Evolutionary conservation across 495 filamentous ascomycete genomes (phyloP), one percentile per base, ranked within the genome.

Genomic region (Trichoderma gamsii): DNA sequence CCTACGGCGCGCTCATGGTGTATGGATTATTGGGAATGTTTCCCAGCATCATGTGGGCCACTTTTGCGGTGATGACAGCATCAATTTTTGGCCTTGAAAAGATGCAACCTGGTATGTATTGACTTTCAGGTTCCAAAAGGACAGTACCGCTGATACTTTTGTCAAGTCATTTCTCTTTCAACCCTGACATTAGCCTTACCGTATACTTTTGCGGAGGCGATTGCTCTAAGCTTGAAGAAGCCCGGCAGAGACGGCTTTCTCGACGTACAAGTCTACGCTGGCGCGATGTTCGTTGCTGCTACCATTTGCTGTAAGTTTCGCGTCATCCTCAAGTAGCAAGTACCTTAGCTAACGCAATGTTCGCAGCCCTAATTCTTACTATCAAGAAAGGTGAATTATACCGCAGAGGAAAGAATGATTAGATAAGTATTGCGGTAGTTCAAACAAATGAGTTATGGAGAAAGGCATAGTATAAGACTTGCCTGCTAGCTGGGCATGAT

Each of bases 1-100:
- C 76, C 66, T 88, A 88, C 74, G 88, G 85, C 11, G 81, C 87
- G 0, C 78, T 91, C 38, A 84, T 88, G 41, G 87, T 91, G 73
- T 92, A 89, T 32, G 27, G 56, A 11, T 16, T 61, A 29, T 18
- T 61, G 27, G 56, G 56, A 11, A 29, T 61, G 56, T 61, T 61
- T 32, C 56, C 56, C 11, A 61, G 56, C 16, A 23, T 61, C 4
- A 12, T 61, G 56, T 61, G 56, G 56, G 56, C 56, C 13, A 61
- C 56, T 0, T 61, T 61, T 32, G 56, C n/a, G 23, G 25, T 32
- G 11, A 32, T 61, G 56, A 21, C 27, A 13, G 56, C 56, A 4
- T 29, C 23, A 27, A 32, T 35, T 32, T 61, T 61, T 61, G 56
- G 56, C 8, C 13, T 61, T 23, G 4, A 61, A 16, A 15, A 16